A percentile compares a stretch with the other conserved stretches of the same genome.
These are phyloP conservation scores for Salix caprea DNA, from an alignment of 345 rosid genomes.

Conservation along the genomic window DNA sequence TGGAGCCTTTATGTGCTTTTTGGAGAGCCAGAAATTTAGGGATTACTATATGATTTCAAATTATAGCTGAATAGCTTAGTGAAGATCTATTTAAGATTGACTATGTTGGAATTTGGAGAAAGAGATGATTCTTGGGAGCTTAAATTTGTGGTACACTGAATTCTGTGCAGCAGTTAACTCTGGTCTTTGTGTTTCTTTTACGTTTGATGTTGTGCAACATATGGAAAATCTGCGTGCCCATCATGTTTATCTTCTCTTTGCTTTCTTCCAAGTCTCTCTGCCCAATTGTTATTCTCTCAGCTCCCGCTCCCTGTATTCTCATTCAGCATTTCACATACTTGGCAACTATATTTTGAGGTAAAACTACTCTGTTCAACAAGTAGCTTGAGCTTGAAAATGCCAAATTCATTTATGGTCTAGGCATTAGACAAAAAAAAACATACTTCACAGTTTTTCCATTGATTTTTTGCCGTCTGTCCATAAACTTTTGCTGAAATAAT, in stretches of 20 bases:
- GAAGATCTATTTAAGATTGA: no score
- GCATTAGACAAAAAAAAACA: not conserved
- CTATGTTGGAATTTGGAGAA: no score
- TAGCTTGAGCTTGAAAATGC: not conserved
- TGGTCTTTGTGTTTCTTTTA: not conserved
- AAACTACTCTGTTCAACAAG: not conserved
- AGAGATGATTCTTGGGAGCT: no score
- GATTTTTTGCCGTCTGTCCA: not conserved
- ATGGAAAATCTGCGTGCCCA: not conserved
- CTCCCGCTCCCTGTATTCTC: not conserved
- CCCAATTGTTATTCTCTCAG: not conserved
- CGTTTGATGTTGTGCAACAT: not conserved
- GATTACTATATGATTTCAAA: not conserved
- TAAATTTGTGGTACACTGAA: not conserved
- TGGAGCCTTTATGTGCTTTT: not conserved
- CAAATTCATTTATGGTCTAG: not conserved
- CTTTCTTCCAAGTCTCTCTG: not conserved
- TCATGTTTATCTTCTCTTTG: not conserved
- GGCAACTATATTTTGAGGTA: not conserved
- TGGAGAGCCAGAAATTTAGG: not conserved
- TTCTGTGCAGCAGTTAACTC: not conserved
- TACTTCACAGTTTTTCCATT: not conserved
- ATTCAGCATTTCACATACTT: not conserved
- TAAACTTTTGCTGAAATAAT: no score
- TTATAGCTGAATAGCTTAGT: not conserved